phyloP scores from a whole-genome alignment of 2,329 filamentous ascomycete genomes.

The Scytalidium lignicola region DNA sequence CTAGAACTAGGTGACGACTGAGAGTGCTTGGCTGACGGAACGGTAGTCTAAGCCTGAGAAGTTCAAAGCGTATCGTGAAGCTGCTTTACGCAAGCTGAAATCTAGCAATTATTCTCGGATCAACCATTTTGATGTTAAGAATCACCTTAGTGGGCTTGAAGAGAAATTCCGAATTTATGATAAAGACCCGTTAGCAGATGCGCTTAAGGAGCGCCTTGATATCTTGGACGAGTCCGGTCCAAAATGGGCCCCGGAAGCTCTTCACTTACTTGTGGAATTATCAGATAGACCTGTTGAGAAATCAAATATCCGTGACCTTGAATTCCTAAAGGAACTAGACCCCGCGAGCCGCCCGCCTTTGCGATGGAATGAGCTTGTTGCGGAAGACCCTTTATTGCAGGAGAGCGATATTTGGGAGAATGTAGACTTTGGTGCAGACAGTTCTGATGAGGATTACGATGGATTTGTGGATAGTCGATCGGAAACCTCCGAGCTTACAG shows the following conservation, averaged over 20 bases:
- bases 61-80: conserved; percentile 43
- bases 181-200: conserved; percentile 73
- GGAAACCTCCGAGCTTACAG: conserved; percentile 28
- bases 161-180: conserved; percentile 82
- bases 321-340: conserved; percentile 42
- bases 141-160: conserved; percentile 64
- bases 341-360: conserved; percentile 44
- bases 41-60: conserved; percentile 26
- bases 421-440: conserved; percentile 60
- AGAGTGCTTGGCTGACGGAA: conserved; percentile 8
- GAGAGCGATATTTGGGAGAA: conserved; percentile 66
- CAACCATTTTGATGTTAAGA: conserved; percentile 69
- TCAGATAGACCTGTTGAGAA: conserved; percentile 75
- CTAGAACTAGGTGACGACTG: too few species aligned
- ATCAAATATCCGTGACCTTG: conserved; percentile 59
- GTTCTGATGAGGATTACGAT: conserved; percentile 55
- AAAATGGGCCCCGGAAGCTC: conserved; percentile 72
- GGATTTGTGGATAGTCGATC: conserved; percentile 30
- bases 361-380: conserved; percentile 75
- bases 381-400: conserved; percentile 66
- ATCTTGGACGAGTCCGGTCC: conserved; percentile 49
- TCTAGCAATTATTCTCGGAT: conserved; percentile 57
- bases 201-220: conserved; percentile 52
- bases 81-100: conserved; percentile 45
- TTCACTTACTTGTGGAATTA: conserved; percentile 74